Conservation (phyloP, 768 basidiomycete genomes). For the Amanita brunnescens region DNA sequence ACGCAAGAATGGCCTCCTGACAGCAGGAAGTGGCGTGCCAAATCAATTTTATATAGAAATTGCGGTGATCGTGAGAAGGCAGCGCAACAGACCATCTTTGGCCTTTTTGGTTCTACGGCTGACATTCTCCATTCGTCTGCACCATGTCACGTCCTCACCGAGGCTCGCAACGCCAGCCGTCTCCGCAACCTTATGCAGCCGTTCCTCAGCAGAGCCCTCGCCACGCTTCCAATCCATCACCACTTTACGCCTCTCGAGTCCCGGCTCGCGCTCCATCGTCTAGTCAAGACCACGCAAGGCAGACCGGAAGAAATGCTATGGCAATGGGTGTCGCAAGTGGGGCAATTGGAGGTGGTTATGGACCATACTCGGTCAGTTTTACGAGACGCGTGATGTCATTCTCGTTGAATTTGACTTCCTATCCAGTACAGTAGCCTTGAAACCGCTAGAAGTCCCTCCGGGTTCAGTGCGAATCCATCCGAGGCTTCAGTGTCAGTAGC, state of each 20-base stretch:
- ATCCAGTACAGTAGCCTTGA: slow-evolving; percentile 49
- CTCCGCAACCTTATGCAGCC: slow-evolving; percentile 50
- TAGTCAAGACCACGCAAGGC: slow-evolving; percentile 17
- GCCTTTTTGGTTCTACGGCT: slow-evolving; percentile 4
- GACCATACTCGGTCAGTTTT: slow-evolving; percentile 70
- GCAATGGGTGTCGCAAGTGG: slow-evolving; percentile 77
- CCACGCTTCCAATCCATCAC: slow-evolving; percentile 21
- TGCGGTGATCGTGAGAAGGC: slow-evolving; percentile 9
- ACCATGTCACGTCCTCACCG: slow-evolving; percentile 31
- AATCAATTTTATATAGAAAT: background rate
- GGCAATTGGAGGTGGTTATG: slow-evolving; percentile 71
- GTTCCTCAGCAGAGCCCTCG: slow-evolving; percentile 50
- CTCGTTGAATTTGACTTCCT: slow-evolving; percentile 7
- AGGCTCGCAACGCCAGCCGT: slow-evolving; percentile 31
- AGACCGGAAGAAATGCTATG: slow-evolving; percentile 44
- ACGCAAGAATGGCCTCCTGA: too few species aligned
- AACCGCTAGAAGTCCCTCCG: slow-evolving; percentile 36
- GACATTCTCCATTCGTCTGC: slow-evolving; percentile 10
- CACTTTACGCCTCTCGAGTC: slow-evolving; percentile 16
- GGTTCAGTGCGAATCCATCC: slow-evolving; percentile 47
- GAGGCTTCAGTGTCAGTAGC: slow-evolving; percentile 25
- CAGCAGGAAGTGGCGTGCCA: background rate
- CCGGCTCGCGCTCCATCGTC: slow-evolving; percentile 17
- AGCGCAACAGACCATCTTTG: background rate
- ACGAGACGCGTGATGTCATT: slow-evolving; percentile 7